Evolutionary conservation across 176 grass and related monocot species (phyloP), one percentile per base, ranked within the genome.

Genomic region (Bothriochloa decipiens): DNA sequence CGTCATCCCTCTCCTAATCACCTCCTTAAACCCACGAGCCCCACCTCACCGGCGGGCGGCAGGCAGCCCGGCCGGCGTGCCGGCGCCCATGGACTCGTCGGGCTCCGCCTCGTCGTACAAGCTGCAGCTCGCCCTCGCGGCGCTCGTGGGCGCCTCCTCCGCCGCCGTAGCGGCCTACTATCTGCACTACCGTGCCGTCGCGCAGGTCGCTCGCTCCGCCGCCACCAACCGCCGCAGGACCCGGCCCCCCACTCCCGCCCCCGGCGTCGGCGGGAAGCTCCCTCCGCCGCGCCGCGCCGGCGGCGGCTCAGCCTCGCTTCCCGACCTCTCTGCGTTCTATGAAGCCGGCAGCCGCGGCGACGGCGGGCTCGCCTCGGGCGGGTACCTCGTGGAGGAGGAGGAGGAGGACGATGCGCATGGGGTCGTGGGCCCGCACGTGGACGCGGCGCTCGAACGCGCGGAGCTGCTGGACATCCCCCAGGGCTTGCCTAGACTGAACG

Each of bases 41-140:
- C 20, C 36, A 15, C 41, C 42, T 23, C 22, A 15, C 37, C 40
- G 7, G 7, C 40, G 29, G 29, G 29, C 40, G 40, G 69, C 69
- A 7, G 60, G 60, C 37, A 22, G 69, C 69, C 7, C 7, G 22
- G 14, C 14, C 29, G 29, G 29, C n/a, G n/a, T n/a, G n/a, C 9
- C 16, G 11, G 17, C 9, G 15, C n/a, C 37, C 16, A 98, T 98
- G 96, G 91, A 90, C 80, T 86, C 90, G 3, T 57, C 82, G 58
- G 73, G 81, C 7, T 53, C 85, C 75, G 87, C 91, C 76, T 73
- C 86, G 28, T 68, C 88, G 64, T 95, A 98, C 87, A 89, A 83
- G 36, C 68, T 96, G 55, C 93, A 98, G 80, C 91, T 98, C 65
- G 93, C 91, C 69, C 73, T 93, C 86, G 93, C 93, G 78, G 96